Evolutionary conservation across 768 basidiomycete species (phyloP).

Genomic region (Mycena floridula): DNA sequence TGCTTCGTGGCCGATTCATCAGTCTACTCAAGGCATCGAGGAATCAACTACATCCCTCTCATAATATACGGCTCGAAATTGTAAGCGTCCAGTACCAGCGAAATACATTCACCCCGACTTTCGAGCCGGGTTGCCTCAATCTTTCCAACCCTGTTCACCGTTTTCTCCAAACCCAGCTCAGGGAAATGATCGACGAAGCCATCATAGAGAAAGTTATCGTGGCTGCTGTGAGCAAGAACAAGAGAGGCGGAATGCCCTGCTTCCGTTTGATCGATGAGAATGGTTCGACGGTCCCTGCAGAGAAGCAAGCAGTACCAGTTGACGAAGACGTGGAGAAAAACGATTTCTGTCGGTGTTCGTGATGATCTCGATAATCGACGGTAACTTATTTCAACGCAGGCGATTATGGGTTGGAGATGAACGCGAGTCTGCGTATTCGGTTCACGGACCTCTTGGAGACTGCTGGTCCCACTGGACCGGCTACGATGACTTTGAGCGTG

Average conservation of each 20-base stretch:
- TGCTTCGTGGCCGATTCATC: constrained; percentile 66
- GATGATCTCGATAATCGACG: constrained; percentile 1
- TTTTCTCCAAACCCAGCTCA: constrained; percentile 71
- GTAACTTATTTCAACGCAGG: constrained; percentile 24
- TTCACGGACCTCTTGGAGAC: constrained; percentile 68
- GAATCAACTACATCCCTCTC: constrained; percentile 64
- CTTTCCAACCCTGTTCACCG: constrained; percentile 73
- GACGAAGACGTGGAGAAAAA: constrained; percentile 27
- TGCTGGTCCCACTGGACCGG: constrained; percentile 53
- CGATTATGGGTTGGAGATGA: constrained; percentile 42
- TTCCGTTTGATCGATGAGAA: constrained; percentile 52
- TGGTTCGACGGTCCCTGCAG: constrained; percentile 23
- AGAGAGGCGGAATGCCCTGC: constrained; percentile 46
- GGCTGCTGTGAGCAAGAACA: constrained; percentile 47
- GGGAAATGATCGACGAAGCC: constrained; percentile 67
- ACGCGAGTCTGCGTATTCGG: constrained; percentile 72
- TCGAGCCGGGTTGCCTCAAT: constrained; percentile 63
- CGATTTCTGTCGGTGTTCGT: constrained; percentile 28
- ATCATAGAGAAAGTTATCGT: constrained; percentile 71
- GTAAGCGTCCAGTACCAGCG: too few species aligned
- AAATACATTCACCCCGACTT: too few species aligned
- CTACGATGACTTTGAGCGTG: constrained; percentile 72
- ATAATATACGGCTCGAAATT: constrained; percentile 71
- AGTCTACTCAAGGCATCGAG: constrained; percentile 66
- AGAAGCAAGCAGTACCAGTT: constrained; percentile 20